A percentile compares a stretch with the other conserved stretches of the same genome.
Conservation (phyloP, 805 yeast genomes). For the Ogataea dorogensis region DNA sequence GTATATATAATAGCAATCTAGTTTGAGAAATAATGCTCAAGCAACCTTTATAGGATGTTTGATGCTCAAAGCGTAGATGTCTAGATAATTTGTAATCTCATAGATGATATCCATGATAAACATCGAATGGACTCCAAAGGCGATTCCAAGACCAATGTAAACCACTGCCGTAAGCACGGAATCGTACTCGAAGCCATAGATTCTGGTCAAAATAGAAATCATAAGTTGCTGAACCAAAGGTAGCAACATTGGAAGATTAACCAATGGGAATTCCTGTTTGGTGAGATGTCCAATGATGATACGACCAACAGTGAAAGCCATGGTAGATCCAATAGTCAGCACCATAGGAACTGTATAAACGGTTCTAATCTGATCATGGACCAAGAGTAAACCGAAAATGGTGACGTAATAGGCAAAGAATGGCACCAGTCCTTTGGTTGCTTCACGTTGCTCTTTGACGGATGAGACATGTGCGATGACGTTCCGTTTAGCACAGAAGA, state of each 20-base stretch:
- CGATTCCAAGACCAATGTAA: conserved; percentile 66
- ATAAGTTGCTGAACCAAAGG: conserved; percentile 51
- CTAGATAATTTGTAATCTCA: conserved; percentile 76
- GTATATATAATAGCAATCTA: conserved; percentile 14
- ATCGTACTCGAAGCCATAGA: conserved; percentile 40
- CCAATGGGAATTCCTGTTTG: conserved; percentile 68
- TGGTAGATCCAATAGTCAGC: conserved; percentile 66
- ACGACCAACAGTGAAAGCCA: conserved; percentile 88
- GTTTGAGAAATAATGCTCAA: conserved; percentile 2
- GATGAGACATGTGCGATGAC: conserved; percentile 43
- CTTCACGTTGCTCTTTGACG: conserved; percentile 33
- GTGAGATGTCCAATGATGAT: conserved; percentile 87
- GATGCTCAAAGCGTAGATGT: conserved; percentile 80
- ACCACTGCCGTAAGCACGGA: conserved; percentile 49
- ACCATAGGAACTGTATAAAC: conserved; percentile 53
- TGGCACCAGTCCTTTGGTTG: conserved; percentile 62
- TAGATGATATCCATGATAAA: conserved; percentile 76
- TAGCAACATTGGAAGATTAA: conserved; percentile 67
- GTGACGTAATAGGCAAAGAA: conserved; percentile 54
- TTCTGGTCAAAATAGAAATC: conserved; percentile 34
- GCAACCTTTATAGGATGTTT: conserved; percentile 69
- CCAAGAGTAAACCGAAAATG: conserved; percentile 45
- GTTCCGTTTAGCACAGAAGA: conserved; percentile 62
- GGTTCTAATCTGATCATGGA: conserved; percentile 52
- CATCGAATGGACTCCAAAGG: conserved; percentile 65